Conservation (phyloP, 1,284 basidiomycete genomes). For the Malassezia globosa region DNA sequence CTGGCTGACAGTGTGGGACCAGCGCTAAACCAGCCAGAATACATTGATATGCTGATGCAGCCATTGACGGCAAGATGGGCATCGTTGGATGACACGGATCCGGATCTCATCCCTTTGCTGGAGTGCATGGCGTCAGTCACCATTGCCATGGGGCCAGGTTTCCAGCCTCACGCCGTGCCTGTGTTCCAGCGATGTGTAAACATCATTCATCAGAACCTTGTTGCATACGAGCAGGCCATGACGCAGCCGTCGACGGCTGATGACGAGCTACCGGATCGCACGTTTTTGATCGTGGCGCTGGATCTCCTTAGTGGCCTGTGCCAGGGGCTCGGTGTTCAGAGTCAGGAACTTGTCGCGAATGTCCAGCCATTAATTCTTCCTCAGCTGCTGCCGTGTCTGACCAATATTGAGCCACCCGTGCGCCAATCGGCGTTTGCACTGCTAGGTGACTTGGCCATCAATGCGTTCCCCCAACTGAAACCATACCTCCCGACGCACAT, state of each 20-base stretch:
- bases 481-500: conserved; percentile 69
- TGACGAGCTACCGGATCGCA: conserved; percentile 37
- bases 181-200: conserved; percentile 83
- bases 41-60: conserved; percentile 91
- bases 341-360: conserved; percentile 31
- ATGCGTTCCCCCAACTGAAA: conserved; percentile 73
- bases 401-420: conserved; percentile 83
- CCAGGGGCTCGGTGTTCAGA: conserved; percentile 70
- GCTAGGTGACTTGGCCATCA: conserved; percentile 93
- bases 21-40: conserved; percentile 71
- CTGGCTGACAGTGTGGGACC: conserved; percentile 88
- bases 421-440: conserved; percentile 93
- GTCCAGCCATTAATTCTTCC: conserved; percentile 37
- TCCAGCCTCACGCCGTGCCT: conserved; percentile 75
- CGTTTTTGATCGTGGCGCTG: conserved; percentile 74
- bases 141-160: conserved; percentile 86
- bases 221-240: conserved; percentile 59
- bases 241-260: conserved; percentile 62
- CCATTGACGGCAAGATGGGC: conserved; percentile 82
- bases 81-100: conserved; percentile 75
- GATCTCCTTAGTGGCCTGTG: conserved; percentile 90
- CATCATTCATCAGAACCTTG: conserved; percentile 75
- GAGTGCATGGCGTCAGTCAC: conserved; percentile 95
- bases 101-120: conserved; percentile 75
- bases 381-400: conserved; percentile 40